These are phyloP conservation scores for Ophiostoma himal-ulmi DNA, from an alignment of 2,329 filamentous ascomycete genomes.

Conservation along the genomic window DNA sequence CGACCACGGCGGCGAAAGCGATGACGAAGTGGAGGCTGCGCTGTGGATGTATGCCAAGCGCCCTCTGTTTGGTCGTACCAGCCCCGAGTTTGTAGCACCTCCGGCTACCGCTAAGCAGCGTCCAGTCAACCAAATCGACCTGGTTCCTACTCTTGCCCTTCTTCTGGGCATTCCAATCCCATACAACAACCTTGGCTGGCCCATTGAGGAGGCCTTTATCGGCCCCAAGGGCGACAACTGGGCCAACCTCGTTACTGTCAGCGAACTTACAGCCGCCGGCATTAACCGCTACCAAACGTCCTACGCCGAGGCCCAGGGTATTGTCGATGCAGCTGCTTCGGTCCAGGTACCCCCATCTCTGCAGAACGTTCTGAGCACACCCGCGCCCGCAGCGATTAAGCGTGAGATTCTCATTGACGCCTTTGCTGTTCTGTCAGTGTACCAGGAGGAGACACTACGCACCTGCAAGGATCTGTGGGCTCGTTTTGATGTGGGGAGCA, in stretches of 20 bases:
- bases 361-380: slow-evolving; percentile 36
- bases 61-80: slow-evolving; percentile 72
- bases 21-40: slow-evolving; percentile 90
- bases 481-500: slow-evolving; percentile 79
- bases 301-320: slow-evolving; percentile 68
- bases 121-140: slow-evolving; percentile 79
- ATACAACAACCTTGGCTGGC: slow-evolving; percentile 88
- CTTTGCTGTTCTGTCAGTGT: slow-evolving; percentile 59
- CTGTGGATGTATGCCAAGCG: slow-evolving; percentile 98
- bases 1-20: slow-evolving; percentile 96
- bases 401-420: slow-evolving; percentile 30
- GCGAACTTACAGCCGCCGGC: slow-evolving; percentile 71
- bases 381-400: slow-evolving; percentile 29
- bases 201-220: slow-evolving; percentile 89
- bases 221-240: slow-evolving; percentile 63
- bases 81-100: slow-evolving; percentile 51
- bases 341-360: slow-evolving; percentile 45
- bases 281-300: slow-evolving; percentile 83
- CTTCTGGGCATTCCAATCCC: slow-evolving; percentile 88
- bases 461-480: slow-evolving; percentile 86
- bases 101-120: slow-evolving; percentile 70
- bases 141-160: slow-evolving; percentile 85
- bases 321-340: slow-evolving; percentile 54
- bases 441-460: slow-evolving; percentile 70
- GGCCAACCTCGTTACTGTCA: slow-evolving; percentile 70